These are phyloP conservation scores for Cercospora zeae-maydis DNA, from an alignment of 2,329 filamentous ascomycete species.

Conservation along the genomic window DNA sequence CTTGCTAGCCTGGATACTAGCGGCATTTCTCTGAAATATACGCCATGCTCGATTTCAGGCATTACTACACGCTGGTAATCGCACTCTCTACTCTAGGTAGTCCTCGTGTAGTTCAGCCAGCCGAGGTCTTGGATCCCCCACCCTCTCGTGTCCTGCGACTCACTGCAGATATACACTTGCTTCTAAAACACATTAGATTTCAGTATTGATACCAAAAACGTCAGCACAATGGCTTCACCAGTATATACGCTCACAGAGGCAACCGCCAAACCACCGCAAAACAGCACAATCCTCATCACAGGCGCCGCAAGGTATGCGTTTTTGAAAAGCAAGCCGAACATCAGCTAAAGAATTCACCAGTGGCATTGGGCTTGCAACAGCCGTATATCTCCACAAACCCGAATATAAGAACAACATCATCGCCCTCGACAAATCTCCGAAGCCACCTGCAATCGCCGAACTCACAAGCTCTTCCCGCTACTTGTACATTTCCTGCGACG, in stretches of 20 bases:
- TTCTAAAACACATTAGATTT: not conserved
- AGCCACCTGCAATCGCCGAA: slow-evolving; percentile 18
- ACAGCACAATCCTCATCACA: slow-evolving; percentile 33
- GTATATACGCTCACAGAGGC: slow-evolving; percentile 28
- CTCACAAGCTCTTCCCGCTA: slow-evolving; percentile 30
- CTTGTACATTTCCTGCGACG: slow-evolving; percentile 40
- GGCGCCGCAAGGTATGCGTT: slow-evolving; percentile 26
- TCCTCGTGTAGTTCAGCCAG: not conserved
- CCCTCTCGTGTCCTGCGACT: not conserved
- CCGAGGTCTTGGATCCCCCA: slow-evolving; percentile 13
- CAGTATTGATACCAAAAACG: not conserved
- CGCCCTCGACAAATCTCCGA: slow-evolving; percentile 26
- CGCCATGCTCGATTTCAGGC: not conserved
- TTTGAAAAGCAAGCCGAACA: not conserved
- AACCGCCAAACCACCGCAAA: slow-evolving; percentile 26
- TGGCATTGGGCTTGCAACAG: slow-evolving; percentile 35
- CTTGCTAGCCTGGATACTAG: not conserved
- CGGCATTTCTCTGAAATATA: not conserved
- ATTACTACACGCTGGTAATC: not conserved
- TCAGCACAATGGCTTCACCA: slow-evolving; percentile 27
- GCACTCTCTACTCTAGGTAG: not conserved
- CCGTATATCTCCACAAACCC: slow-evolving; percentile 29
- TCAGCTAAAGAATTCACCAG: slow-evolving; percentile 9
- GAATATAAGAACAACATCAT: slow-evolving; percentile 32
- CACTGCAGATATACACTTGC: not conserved